Percentiles rank a stretch among this genome's conserved stretches.
These are phyloP conservation scores for Aspergillus kassunensis DNA, from an alignment of 495 filamentous ascomycete genomes.

Conservation along the genomic window DNA sequence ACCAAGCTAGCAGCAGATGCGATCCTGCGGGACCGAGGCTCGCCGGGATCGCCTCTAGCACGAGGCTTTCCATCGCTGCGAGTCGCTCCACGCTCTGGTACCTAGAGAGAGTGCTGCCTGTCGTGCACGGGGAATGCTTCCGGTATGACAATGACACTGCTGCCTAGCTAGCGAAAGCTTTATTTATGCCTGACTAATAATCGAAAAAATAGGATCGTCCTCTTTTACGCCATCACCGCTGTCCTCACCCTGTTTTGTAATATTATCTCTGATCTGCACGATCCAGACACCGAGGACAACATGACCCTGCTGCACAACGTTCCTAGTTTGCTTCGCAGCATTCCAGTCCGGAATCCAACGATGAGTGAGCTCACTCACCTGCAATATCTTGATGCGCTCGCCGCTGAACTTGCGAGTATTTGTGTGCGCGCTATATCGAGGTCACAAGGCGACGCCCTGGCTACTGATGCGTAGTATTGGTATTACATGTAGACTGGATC, in stretches of 20 bases:
- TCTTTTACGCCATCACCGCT: constrained; percentile 21
- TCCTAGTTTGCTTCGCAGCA: no score
- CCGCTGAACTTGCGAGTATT: no score
- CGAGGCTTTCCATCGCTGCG: constrained; percentile 9
- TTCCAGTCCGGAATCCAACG: no score
- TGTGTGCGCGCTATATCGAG: no score
- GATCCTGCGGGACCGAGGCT: neutral
- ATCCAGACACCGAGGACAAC: neutral
- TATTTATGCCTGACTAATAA: no score
- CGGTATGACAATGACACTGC: constrained; percentile 20
- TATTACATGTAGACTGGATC: no score
- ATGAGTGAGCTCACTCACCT: no score
- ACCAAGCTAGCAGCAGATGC: constrained; percentile 30
- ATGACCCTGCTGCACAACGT: no score
- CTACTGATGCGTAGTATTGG: no score
- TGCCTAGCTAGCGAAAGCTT: no score
- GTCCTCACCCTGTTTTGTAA: constrained; percentile 19
- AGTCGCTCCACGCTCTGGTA: constrained; percentile 17
- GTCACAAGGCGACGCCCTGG: no score
- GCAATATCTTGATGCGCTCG: no score
- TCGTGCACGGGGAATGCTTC: constrained; percentile 20
- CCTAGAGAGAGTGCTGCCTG: constrained; percentile 10
- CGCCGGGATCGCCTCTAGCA: constrained; percentile 15
- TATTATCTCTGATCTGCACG: constrained; percentile 8
- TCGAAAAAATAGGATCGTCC: constrained; percentile 9